Evolutionary conservation across 2,329 filamentous ascomycete species (phyloP).

Genomic region (Penicillium sp.): DNA sequence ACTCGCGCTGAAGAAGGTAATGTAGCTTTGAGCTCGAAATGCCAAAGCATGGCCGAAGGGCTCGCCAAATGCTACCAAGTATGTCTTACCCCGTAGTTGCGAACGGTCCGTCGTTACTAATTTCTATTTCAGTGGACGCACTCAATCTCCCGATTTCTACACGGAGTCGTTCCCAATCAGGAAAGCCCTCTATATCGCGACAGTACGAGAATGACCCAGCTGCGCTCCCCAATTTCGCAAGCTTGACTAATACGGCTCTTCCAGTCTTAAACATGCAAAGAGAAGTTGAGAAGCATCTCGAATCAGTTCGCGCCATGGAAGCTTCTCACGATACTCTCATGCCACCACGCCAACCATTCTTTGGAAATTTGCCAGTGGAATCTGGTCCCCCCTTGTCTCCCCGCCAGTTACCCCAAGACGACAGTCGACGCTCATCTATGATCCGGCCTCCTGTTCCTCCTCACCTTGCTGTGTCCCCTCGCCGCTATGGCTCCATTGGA

Average conservation of each 20-base stretch:
- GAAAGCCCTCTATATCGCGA: conserved; percentile 81
- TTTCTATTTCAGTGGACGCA: conserved; percentile 68
- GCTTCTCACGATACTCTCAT: conserved; percentile 68
- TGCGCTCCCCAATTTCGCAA: neutral
- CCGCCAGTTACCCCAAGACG: conserved; percentile 82
- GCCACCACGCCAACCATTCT: conserved; percentile 67
- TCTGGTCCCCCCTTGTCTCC: conserved; percentile 79
- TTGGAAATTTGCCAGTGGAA: conserved; percentile 64
- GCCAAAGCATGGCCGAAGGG: conserved; percentile 79
- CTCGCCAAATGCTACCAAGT: conserved; percentile 73
- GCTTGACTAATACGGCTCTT: conserved; percentile 26
- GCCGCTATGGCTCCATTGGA: conserved; percentile 86
- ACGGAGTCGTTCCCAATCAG: conserved; percentile 72
- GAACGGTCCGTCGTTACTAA: conserved; percentile 13
- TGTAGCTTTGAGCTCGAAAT: conserved; percentile 76
- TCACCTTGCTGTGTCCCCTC: conserved; percentile 76
- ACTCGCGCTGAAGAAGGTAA: conserved; percentile 82
- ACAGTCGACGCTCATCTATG: conserved; percentile 73
- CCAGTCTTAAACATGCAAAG: conserved; percentile 62
- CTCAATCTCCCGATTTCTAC: conserved; percentile 75
- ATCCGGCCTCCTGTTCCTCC: conserved; percentile 79
- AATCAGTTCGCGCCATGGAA: conserved; percentile 60
- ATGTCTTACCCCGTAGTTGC: conserved; percentile 31
- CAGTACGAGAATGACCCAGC: conserved; percentile 58
- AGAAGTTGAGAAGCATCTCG: conserved; percentile 65